These are phyloP conservation scores for Starmera amethionina DNA, from an alignment of 805 yeast species.

Conservation along the genomic window DNA sequence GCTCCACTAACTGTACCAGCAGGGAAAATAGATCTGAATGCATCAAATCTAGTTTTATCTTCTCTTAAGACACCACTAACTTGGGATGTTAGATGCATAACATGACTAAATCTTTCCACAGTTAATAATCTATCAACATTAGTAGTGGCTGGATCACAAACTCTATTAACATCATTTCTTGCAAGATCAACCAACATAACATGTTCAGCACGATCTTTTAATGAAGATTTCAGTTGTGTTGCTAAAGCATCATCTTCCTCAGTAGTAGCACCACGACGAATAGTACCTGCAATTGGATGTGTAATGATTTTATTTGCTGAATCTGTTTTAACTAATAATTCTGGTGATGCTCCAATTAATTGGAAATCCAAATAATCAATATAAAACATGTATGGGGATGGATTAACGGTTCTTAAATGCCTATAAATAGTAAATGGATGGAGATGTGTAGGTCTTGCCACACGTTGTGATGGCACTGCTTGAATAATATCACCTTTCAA, in stretches of 20 bases:
- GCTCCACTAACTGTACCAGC: conserved; percentile 99
- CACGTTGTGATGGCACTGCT: conserved; percentile 97
- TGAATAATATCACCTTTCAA: conserved; percentile 90
- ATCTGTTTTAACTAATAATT: conserved; percentile 79
- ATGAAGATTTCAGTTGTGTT: conserved; percentile 54
- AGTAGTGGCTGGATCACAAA: conserved; percentile 82
- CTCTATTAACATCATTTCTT: conserved; percentile 88
- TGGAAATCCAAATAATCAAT: conserved; percentile 89
- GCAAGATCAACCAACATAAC: conserved; percentile 98
- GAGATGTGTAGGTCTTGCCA: conserved; percentile 86
- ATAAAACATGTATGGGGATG: conserved; percentile 94
- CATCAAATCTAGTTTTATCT: conserved; percentile 88
- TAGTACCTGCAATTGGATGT: conserved; percentile 98
- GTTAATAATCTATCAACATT: conserved; percentile 81
- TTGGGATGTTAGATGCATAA: conserved; percentile 91
- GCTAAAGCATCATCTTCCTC: conserved; percentile 91
- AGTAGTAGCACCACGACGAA: conserved; percentile 77
- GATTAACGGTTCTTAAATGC: conserved; percentile 91
- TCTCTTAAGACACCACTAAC: conserved; percentile 84
- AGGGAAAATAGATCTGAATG: conserved; percentile 95
- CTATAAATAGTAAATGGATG: conserved; percentile 96
- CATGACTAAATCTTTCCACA: conserved; percentile 92
- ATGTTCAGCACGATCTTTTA: conserved; percentile 95
- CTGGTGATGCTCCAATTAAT: conserved; percentile 97
- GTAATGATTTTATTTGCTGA: conserved; percentile 65